phyloP scores from a whole-genome alignment of 1,139 yeast genomes.

The Yamadazyma oceani region DNA sequence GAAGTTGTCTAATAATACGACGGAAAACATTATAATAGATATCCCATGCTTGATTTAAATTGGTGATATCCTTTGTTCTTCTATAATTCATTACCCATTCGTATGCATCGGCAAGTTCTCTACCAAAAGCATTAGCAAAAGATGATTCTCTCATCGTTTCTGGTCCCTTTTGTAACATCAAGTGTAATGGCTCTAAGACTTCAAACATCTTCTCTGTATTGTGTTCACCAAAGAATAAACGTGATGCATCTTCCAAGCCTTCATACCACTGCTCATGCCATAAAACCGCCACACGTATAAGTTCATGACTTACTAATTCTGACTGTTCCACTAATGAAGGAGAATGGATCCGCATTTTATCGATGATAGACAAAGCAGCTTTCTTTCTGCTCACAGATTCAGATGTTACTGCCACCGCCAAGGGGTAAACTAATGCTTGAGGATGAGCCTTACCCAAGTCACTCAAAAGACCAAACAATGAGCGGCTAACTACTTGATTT shows the following conservation, averaged over 20 bases:
- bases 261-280: slow-evolving; percentile 99
- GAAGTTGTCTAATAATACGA: slow-evolving; percentile 83
- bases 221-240: slow-evolving; percentile 91
- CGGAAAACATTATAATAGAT: slow-evolving; percentile 91
- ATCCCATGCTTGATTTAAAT: slow-evolving; percentile 97
- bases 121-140: slow-evolving; percentile 89
- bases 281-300: slow-evolving; percentile 89
- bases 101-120: slow-evolving; percentile 89
- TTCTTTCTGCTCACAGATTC: slow-evolving; percentile 86
- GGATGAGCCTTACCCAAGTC: slow-evolving; percentile 96
- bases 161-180: slow-evolving; percentile 80
- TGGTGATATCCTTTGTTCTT: slow-evolving; percentile 81
- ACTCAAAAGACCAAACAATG: slow-evolving; percentile 76
- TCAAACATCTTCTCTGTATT: slow-evolving; percentile 94
- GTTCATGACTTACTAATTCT: slow-evolving; percentile 88
- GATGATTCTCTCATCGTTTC: slow-evolving; percentile 92
- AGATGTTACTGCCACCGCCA: slow-evolving; percentile 94
- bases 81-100: slow-evolving; percentile 90
- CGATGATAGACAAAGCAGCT: slow-evolving; percentile 90
- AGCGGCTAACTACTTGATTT: slow-evolving; percentile 76
- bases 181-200: slow-evolving; percentile 86
- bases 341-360: slow-evolving; percentile 88
- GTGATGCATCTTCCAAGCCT: slow-evolving; percentile 94
- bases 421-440: slow-evolving; percentile 91
- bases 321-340: slow-evolving; percentile 87